phyloP scores from a whole-genome alignment of 208 protist species.

The Acanthamoeba healyi region DNA sequence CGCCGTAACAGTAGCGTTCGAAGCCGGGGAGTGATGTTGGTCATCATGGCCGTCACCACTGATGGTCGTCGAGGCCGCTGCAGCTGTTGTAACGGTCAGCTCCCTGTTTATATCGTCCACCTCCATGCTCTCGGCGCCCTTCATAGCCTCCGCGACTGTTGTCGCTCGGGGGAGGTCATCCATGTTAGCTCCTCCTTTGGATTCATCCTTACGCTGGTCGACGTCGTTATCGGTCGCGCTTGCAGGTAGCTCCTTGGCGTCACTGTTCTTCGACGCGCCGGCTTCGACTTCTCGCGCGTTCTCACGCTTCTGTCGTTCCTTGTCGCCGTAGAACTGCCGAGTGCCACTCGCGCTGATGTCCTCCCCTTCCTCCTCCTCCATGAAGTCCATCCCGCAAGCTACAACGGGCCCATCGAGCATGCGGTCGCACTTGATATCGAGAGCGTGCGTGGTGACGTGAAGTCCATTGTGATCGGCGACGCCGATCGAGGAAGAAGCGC shows the following conservation, averaged over 20 bases:
- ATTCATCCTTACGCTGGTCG: background rate
- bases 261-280: background rate
- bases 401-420: background rate
- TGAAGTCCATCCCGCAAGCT: background rate
- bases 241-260: background rate
- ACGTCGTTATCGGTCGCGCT: too few species aligned
- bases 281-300: background rate
- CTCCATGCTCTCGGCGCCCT: slow-evolving; percentile 2
- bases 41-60: background rate
- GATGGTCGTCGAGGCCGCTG: background rate
- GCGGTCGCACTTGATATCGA: background rate
- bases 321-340: background rate
- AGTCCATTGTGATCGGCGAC: background rate
- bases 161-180: background rate
- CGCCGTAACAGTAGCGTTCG: background rate
- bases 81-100: background rate
- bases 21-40: background rate
- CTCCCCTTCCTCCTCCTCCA: slow-evolving; percentile 10
- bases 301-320: slow-evolving; percentile 9
- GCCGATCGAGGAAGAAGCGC: background rate
- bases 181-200: background rate
- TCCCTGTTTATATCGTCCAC: slow-evolving; percentile 23
- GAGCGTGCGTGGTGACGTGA: background rate
- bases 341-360: background rate
- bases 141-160: too few species aligned